A percentile compares a stretch with the other conserved stretches of the same genome.
These are phyloP conservation scores for Malus orientalis DNA, from an alignment of 306 rosid genomes.

Conservation along the genomic window DNA sequence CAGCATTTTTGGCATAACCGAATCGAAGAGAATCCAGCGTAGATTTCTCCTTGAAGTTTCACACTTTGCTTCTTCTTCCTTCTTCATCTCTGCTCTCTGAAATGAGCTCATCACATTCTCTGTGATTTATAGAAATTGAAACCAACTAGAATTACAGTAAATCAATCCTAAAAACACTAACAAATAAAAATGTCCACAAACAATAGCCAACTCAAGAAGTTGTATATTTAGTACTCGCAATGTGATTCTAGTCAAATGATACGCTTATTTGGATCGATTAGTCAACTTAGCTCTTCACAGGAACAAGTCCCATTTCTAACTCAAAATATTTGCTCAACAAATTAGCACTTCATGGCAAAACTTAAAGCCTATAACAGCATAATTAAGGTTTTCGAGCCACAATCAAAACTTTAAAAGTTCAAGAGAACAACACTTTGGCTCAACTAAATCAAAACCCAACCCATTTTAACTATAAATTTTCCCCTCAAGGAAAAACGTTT, in stretches of 20 bases:
- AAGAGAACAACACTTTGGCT: neutral
- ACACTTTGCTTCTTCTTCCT: too few species aligned
- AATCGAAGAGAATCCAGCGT: too few species aligned
- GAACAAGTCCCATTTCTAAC: neutral
- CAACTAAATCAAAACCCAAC: neutral
- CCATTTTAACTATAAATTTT: neutral
- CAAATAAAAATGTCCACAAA: too few species aligned
- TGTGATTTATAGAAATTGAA: too few species aligned
- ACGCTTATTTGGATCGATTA: neutral
- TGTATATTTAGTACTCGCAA: neutral
- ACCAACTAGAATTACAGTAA: too few species aligned
- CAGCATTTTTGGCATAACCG: too few species aligned
- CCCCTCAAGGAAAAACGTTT: neutral
- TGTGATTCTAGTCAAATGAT: neutral
- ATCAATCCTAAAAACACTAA: too few species aligned
- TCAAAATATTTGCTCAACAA: neutral
- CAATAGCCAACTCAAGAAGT: neutral
- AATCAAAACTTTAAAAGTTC: neutral
- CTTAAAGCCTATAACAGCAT: neutral
- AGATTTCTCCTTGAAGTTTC: too few species aligned
- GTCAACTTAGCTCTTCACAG: neutral
- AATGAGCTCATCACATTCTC: too few species aligned
- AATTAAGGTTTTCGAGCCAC: neutral
- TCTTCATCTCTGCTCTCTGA: too few species aligned
- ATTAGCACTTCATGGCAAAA: neutral